Conservation (phyloP, 2,329 filamentous ascomycete species). For the Talaromyces atroroseus region DNA sequence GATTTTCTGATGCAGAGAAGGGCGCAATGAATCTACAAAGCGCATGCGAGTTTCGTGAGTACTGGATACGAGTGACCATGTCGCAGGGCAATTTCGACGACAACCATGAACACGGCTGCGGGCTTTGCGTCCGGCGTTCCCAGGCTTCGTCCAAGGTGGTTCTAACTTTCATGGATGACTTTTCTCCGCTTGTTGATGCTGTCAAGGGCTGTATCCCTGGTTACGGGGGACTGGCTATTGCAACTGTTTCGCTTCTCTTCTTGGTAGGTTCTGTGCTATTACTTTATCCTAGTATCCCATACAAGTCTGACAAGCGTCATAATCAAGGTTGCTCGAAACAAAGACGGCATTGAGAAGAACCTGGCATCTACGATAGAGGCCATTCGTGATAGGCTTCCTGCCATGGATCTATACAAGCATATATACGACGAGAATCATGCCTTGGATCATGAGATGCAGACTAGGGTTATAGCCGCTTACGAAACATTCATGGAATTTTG, state of each 20-base stretch:
- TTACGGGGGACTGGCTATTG: background rate
- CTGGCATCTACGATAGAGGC: background rate
- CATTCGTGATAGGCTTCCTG: background rate
- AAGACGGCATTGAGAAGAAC: background rate
- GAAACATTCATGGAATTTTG: background rate
- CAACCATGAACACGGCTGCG: background rate
- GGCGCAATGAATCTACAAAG: background rate
- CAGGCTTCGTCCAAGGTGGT: background rate
- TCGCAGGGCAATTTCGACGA: background rate
- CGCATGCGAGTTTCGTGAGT: background rate
- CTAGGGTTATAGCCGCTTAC: background rate
- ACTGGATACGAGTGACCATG: background rate
- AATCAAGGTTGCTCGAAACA: background rate
- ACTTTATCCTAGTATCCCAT: background rate
- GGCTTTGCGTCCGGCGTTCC: background rate
- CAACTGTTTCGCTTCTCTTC: background rate
- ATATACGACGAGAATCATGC: background rate
- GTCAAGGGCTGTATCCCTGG: background rate
- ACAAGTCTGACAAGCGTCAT: background rate
- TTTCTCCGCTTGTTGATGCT: background rate
- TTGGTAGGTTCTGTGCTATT: no score
- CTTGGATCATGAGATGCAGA: background rate
- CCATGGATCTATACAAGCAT: background rate
- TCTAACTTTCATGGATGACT: background rate
- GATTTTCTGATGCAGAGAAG: background rate